Evolutionary conservation across 257 asterid species (phyloP).

Genomic region (Fraxinus cuspidata): DNA sequence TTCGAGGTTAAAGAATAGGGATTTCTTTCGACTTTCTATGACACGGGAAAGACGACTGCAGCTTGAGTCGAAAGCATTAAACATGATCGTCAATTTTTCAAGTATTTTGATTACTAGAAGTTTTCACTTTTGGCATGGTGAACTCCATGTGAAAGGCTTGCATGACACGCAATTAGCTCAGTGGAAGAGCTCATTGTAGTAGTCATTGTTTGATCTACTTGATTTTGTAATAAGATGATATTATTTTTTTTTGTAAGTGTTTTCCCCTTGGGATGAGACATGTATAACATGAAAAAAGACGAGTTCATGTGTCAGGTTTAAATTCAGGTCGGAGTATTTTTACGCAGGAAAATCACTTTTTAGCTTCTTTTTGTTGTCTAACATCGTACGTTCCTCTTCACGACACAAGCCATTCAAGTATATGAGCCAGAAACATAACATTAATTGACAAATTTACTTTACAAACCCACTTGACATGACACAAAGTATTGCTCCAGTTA

Average conservation of each 20-base stretch:
- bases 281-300: not conserved
- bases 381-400: too few species aligned
- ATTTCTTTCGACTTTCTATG: not conserved
- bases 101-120: not conserved
- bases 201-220: not conserved
- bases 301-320: not conserved
- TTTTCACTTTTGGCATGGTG: not conserved
- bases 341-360: not conserved
- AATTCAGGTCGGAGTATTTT: not conserved
- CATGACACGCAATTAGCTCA: not conserved
- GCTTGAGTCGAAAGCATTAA: not conserved
- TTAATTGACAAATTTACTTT: too few species aligned
- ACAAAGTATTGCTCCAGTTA: not conserved
- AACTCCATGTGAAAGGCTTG: not conserved
- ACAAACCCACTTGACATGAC: not conserved
- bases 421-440: too few species aligned
- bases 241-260: too few species aligned
- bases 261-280: not conserved
- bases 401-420: too few species aligned
- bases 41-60: not conserved
- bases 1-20: conserved; percentile 35
- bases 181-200: not conserved
- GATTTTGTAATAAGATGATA: too few species aligned
- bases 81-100: not conserved
- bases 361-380: not conserved